Conservation (phyloP, 257 asterid species). For the Solanum ossicruentum region DNA sequence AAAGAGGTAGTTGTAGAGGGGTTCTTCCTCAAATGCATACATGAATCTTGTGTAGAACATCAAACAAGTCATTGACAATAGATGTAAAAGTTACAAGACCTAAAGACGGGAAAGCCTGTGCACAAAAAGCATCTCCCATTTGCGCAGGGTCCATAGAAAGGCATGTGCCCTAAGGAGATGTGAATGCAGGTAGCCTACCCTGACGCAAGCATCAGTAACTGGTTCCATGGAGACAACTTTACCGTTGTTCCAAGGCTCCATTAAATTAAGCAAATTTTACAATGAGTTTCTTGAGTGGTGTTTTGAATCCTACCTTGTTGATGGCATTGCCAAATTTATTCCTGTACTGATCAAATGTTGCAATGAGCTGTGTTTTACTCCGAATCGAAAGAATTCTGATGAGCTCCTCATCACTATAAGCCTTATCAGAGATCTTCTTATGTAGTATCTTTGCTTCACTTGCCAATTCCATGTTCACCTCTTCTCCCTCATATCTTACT, state of each 20-base stretch:
- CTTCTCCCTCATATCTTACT: constrained; percentile 79
- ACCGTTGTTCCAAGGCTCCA: neutral
- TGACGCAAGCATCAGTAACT: neutral
- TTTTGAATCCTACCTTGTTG: constrained; percentile 40
- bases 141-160: neutral
- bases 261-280: neutral
- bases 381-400: constrained; percentile 64
- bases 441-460: constrained; percentile 71
- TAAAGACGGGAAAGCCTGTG: neutral
- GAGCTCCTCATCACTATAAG: constrained; percentile 56
- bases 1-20: neutral
- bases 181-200: neutral
- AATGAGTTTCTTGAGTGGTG: neutral
- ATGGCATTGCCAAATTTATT: constrained; percentile 60
- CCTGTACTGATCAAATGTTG: constrained; percentile 67
- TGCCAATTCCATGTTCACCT: constrained; percentile 53
- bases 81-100: neutral
- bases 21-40: neutral
- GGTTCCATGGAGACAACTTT: neutral
- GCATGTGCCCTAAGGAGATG: neutral
- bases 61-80: too few species aligned
- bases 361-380: constrained; percentile 86
- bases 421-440: constrained; percentile 56
- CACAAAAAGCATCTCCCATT: neutral
- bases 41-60: too few species aligned